Evolutionary conservation across 2,329 filamentous ascomycete species (phyloP).

Genomic region (Zymoseptoria crescenta): DNA sequence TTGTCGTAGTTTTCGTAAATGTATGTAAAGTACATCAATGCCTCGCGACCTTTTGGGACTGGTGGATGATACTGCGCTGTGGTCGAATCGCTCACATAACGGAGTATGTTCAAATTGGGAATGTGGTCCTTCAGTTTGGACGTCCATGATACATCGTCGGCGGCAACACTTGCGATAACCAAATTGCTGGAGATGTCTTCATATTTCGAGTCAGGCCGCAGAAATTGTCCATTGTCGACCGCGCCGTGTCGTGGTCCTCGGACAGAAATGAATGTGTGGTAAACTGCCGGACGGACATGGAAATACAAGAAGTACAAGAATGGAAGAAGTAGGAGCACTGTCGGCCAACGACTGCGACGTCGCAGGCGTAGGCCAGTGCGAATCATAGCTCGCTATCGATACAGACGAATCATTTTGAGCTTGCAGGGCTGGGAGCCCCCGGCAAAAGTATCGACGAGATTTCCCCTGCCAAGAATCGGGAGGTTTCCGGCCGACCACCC

Average conservation of each 20-base stretch:
- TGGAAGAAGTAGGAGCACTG: neutral
- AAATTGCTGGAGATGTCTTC: neutral
- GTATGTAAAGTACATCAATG: conserved; percentile 53
- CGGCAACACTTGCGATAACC: conserved; percentile 1
- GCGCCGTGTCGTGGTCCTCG: neutral
- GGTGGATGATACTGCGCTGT: conserved; percentile 42
- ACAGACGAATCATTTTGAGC: neutral
- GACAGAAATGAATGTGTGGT: neutral
- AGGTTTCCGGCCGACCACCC: neutral
- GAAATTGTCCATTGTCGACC: neutral
- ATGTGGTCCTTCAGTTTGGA: neutral
- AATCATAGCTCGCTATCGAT: neutral
- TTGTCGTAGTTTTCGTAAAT: conserved; percentile 53
- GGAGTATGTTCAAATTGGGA: neutral
- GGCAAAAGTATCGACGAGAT: neutral
- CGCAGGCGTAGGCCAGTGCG: neutral
- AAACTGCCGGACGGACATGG: neutral
- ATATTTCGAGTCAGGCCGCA: neutral
- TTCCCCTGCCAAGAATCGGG: neutral
- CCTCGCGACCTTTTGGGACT: conserved; percentile 54
- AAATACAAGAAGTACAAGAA: neutral
- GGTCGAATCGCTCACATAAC: conserved; percentile 43
- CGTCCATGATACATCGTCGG: conserved; percentile 3
- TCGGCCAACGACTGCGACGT: neutral
- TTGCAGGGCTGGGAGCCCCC: neutral